phyloP scores from a whole-genome alignment of 345 rosid species.

The Anacardium occidentale region DNA sequence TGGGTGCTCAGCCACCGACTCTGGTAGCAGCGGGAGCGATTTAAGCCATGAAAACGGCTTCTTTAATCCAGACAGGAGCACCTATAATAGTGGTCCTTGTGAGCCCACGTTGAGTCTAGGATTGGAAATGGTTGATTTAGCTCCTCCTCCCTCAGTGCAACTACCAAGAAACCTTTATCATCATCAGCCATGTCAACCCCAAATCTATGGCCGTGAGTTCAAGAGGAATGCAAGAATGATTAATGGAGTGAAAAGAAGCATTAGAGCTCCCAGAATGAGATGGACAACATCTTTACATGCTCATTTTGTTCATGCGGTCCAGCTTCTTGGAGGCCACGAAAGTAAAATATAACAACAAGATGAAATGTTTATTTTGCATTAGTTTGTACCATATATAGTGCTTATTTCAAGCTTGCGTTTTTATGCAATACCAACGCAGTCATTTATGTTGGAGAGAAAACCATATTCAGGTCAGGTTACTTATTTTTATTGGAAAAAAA shows the following conservation, averaged over 20 bases:
- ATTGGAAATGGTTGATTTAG: slow-evolving; percentile 44
- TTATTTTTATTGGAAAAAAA: neutral
- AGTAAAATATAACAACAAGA: slow-evolving; percentile 32
- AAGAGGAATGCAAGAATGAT: slow-evolving; percentile 57
- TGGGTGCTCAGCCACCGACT: slow-evolving; percentile 66
- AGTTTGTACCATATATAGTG: neutral
- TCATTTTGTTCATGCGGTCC: slow-evolving; percentile 92
- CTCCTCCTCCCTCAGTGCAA: slow-evolving; percentile 22
- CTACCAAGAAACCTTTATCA: slow-evolving; percentile 31
- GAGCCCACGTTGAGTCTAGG: slow-evolving; percentile 69
- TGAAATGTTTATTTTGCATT: neutral
- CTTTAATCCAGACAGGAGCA: slow-evolving; percentile 26
- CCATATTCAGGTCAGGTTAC: neutral
- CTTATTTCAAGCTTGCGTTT: neutral
- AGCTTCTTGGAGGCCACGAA: slow-evolving; percentile 99
- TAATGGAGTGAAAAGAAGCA: slow-evolving; percentile 57
- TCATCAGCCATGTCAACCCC: slow-evolving; percentile 53
- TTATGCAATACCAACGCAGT: slow-evolving; percentile 4
- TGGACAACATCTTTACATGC: slow-evolving; percentile 97
- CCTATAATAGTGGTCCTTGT: slow-evolving; percentile 22
- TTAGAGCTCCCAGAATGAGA: slow-evolving; percentile 96
- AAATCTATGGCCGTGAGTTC: slow-evolving; percentile 73
- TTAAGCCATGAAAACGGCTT: slow-evolving; percentile 67
- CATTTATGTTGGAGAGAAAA: neutral
- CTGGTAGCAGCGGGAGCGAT: slow-evolving; percentile 70